phyloP scores from a whole-genome alignment of 1,139 yeast genomes.

The Yamadazyma mexicana region DNA sequence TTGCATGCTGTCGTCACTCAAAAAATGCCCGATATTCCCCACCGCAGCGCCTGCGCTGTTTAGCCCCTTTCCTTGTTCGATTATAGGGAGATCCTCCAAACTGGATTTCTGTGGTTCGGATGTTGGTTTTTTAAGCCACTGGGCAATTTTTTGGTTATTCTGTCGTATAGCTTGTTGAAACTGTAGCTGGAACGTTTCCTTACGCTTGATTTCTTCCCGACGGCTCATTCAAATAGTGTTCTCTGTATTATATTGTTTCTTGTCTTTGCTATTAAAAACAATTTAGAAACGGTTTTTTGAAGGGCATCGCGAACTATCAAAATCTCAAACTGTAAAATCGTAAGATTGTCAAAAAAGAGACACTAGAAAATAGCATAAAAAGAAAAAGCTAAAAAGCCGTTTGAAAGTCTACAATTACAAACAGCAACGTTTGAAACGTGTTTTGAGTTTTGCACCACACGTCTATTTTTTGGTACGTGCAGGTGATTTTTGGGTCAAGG shows the following conservation, averaged over 20 bases:
- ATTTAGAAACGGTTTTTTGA: no score
- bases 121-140: slow-evolving; percentile 39
- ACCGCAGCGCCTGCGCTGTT: slow-evolving; percentile 26
- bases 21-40: not conserved
- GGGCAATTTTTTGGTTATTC: slow-evolving; percentile 34
- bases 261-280: not conserved
- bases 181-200: slow-evolving; percentile 49
- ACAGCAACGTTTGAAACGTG: no score
- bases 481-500: no score
- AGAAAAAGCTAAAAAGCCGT: no score
- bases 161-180: slow-evolving; percentile 45
- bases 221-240: slow-evolving; percentile 28
- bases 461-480: not conserved
- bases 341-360: no score
- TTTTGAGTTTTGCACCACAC: no score
- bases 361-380: no score
- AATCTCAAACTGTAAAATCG: no score
- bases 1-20: not conserved
- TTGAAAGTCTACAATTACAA: no score
- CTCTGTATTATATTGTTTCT: no score
- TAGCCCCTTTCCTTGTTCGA: slow-evolving; percentile 41
- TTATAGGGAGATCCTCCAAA: slow-evolving; percentile 42
- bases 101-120: not conserved
- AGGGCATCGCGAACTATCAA: slow-evolving; percentile 1
- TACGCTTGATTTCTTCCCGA: slow-evolving; percentile 45